Base-by-base conservation (phyloP, 257 asterid genomes). In the Verbena officinalis region DNA sequence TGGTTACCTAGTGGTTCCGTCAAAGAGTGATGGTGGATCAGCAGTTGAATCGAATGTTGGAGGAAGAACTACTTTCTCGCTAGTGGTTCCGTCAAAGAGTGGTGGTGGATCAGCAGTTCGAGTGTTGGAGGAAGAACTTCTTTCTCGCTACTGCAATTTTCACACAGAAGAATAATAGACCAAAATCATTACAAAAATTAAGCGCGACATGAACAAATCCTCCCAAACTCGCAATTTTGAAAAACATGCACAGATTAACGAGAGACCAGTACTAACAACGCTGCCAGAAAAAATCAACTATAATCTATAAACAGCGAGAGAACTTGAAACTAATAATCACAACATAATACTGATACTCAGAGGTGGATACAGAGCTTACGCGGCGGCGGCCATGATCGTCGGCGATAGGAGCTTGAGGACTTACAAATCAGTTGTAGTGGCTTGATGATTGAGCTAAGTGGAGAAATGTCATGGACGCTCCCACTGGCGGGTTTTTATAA, bases 1-100 rank as follows among this genome's bases (percentile, higher is more conserved):
- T n/a, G n/a, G n/a, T n/a, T n/a, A n/a, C 83, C 83, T 75, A 52
- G 69, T 80, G 71, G 83, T 80, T 50, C 86, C 86, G 52, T 80
- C 83, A 30, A 80, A 77, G 52, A 80, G 78, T 8, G 76, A 55
- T 0, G 83, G 83, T 9, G 77, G 71, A 31, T 80, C 68, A 33
- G 83, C 68, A 56, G 81, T 68, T 21, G 86, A 72, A 68, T 64
- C 77, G 62, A 80, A 62, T 50, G 22, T 20, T 1, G 83, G 81
- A 39, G 81, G 81, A 62, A 64, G 81, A 69, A 40, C 67, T 34
- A 75, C 75, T 59, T 55, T 54, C 43, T 68, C 75, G 15, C 57
- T 48, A 9, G 72, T 72, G 77, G 83, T 80, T 50, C 86, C 86
- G 52, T 80, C 83, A 30, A 80, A 77, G 52, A 80, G 78, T 8